phyloP scores from a whole-genome alignment of 352 stramenopile genomes.

The Sclerospora graminicola region DNA sequence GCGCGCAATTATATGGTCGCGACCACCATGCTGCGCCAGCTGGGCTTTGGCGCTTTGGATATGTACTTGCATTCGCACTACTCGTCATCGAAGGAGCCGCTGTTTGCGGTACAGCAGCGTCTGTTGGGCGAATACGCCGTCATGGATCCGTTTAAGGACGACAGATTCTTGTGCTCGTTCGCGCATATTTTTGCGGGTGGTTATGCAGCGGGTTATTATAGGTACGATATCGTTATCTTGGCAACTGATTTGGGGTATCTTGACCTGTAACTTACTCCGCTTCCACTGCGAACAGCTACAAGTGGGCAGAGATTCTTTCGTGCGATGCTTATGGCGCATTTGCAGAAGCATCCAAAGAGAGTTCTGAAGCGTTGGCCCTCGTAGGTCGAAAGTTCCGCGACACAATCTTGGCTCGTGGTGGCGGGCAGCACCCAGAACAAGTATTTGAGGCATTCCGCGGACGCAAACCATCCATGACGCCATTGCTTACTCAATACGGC shows the following conservation, averaged over 20 bases:
- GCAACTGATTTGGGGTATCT: no score
- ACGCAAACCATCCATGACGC: slow-evolving; percentile 88
- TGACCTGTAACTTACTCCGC: no score
- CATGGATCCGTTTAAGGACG: slow-evolving; percentile 85
- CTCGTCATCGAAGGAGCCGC: slow-evolving; percentile 47
- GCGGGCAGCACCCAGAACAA: slow-evolving; percentile 80
- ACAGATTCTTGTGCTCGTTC: slow-evolving; percentile 98
- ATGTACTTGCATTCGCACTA: slow-evolving; percentile 80
- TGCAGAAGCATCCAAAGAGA: slow-evolving; percentile 85
- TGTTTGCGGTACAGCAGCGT: slow-evolving; percentile 91
- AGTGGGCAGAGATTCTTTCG: slow-evolving; percentile 96
- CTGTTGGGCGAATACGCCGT: slow-evolving; percentile 83
- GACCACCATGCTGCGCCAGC: slow-evolving; percentile 91
- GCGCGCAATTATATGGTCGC: slow-evolving; percentile 94
- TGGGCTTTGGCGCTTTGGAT: slow-evolving; percentile 90
- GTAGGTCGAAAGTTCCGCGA: slow-evolving; percentile 90
- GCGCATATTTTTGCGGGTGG: slow-evolving; percentile 97
- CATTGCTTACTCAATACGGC: slow-evolving; percentile 92
- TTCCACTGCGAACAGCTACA: no score
- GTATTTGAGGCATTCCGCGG: slow-evolving; percentile 95
- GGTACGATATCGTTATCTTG: slow-evolving; percentile 28
- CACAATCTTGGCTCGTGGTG: slow-evolving; percentile 87
- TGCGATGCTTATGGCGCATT: slow-evolving; percentile 97
- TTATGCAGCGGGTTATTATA: slow-evolving; percentile 97
- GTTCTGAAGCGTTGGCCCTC: slow-evolving; percentile 38